Base-by-base conservation (phyloP, 106 monocot species). In the Hemerocallis citrina region DNA sequence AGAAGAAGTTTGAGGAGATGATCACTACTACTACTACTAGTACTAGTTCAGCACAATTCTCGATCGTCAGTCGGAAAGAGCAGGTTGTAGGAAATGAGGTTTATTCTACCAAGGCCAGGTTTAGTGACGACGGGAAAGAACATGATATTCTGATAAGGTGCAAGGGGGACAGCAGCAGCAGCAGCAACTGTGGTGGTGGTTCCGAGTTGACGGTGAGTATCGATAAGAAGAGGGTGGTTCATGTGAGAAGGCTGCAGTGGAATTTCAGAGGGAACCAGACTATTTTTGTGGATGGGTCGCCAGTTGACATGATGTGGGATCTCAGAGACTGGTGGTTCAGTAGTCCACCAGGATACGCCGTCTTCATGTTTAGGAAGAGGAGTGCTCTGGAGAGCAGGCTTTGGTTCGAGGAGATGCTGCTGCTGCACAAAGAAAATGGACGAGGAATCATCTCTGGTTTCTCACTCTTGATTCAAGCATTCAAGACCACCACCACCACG, bases 221-320 rank as follows among this genome's bases (percentile, higher is more conserved):
- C 6, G 98, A 99, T 70, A 68, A 55, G 62, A 88, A 80, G 71
- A 71, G 72, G 64, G 92, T 82, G 59, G 77, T 92, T 12, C 61
- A 76, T 2, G 89, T 76, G 75, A 57, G 42, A 51, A 70, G 65
- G 48, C 61, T 92, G 32, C 59, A 20, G 42, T 86, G 79, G 85
- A 92, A 92, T 48, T 92, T 86, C 37, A 38, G 91, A 24, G 85
- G 91, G 39, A 82, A 86, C 55, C 82, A 83, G 68, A 83, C 77
- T 2, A 67, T 92, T 10, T 92, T 80, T 52, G 41, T 92, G 10
- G 86, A 92, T 23, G 86, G 83, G 1, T 54, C 65, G 35, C 77
- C 91, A 21, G 91, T 92, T 31, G 91, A 92, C 56, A 25, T 92
- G 79, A 77, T 85, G 90, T 91, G 85, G 90, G 90, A 91, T 55